Evolutionary conservation across 768 basidiomycete species (phyloP), one percentile per base, ranked within the genome.

Genomic region (Artomyces pyxidatus): DNA sequence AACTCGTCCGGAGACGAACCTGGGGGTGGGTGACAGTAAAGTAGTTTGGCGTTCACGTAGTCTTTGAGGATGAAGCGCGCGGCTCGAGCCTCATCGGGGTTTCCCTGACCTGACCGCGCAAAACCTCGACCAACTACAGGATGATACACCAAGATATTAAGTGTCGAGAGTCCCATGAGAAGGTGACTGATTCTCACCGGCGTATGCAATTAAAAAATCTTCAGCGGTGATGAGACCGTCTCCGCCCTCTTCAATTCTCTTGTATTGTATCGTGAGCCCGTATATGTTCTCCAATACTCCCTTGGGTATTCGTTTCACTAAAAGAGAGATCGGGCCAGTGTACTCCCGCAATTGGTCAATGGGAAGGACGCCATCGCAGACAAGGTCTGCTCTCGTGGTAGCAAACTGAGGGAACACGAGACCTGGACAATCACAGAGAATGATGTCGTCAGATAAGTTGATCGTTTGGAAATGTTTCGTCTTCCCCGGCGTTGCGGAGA

Each of bases 381-480:
- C 86, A 45, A 99, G 73, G 48, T 94, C 93, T 9, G 95, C 96
- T 63, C 90, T 92, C 3, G 93, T 97, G 23, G 89, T 93, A 2
- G 96, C 89, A 66, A 98, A 99, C 60, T 99, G 96, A 6, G 96
- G 96, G 62, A 98, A 97, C 30, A 99, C 96, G 29, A 98, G 71
- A 61, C 96, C 96, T 16, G 96, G 96, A 69, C 96, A 99, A 68
- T 99, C 96, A 58, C 94, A 98, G 17, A 99, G 78, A 40, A 85
- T 72, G 37, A 98, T 85, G 3, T 80, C 72, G 16, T 85, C 79
- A 10, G 92, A 93, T n/a, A 99, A 76, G 59, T 91, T 81, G 58
- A 97, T 93, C 0, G 96, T 98, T 66, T 99, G 96, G 69, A 98
- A 97, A 67, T 99, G 95, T 63, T 99, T 99, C 12, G 96, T 99